Conservation (phyloP, 768 basidiomycete genomes). For the Pleurotus djamor region DNA sequence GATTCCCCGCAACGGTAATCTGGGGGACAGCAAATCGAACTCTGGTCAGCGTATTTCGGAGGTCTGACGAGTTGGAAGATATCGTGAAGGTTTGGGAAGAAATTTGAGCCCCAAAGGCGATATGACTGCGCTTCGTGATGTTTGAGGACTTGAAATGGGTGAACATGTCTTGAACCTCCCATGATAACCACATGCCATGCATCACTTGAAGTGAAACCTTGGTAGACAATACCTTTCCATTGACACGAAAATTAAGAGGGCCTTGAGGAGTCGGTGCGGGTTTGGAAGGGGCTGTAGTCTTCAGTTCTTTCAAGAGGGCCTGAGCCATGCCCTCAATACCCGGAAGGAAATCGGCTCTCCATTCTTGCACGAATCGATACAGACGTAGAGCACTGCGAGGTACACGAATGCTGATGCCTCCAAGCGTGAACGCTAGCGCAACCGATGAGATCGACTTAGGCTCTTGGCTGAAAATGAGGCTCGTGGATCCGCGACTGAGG, state of each 20-base stretch:
- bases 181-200: slow-evolving; percentile 86
- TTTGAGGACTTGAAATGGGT: slow-evolving; percentile 42
- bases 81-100: slow-evolving; percentile 61
- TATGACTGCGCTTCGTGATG: slow-evolving; percentile 23
- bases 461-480: slow-evolving; percentile 47
- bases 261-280: slow-evolving; percentile 18
- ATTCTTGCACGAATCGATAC: slow-evolving; percentile 79
- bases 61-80: slow-evolving; percentile 39
- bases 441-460: slow-evolving; percentile 29
- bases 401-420: slow-evolving; percentile 52
- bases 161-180: slow-evolving; percentile 55
- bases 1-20: slow-evolving; percentile 58
- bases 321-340: slow-evolving; percentile 68
- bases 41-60: slow-evolving; percentile 36
- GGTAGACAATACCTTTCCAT: slow-evolving; percentile 47
- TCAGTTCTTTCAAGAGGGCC: slow-evolving; percentile 63
- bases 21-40: slow-evolving; percentile 68
- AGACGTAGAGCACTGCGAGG: slow-evolving; percentile 81
- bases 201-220: slow-evolving; percentile 76
- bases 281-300: slow-evolving; percentile 25
- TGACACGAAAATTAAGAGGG: slow-evolving; percentile 41
- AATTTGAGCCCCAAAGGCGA: slow-evolving; percentile 63
- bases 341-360: slow-evolving; percentile 78
- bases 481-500: slow-evolving; percentile 44
- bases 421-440: slow-evolving; percentile 43